Percentiles rank a stretch among this genome's conserved stretches.
phyloP scores from a whole-genome alignment of 208 protist species.

The Novymonas esmeraldas region DNA sequence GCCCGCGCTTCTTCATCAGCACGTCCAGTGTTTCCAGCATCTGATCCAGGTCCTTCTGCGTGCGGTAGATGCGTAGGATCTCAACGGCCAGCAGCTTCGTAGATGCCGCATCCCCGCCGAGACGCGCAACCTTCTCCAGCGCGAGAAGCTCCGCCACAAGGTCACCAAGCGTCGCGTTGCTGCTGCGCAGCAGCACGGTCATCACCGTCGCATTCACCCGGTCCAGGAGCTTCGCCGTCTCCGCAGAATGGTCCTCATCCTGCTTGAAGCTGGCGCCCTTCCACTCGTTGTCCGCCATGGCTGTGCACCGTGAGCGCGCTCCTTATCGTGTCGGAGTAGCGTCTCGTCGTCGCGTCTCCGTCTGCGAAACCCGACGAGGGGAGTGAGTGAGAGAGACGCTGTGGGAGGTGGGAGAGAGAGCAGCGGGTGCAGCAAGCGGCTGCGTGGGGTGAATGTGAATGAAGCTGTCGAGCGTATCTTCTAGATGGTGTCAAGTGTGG shows the following conservation, averaged over 20 bases:
- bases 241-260: constrained; percentile 81
- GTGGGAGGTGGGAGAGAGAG: too few species aligned
- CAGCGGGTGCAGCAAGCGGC: too few species aligned
- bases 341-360: too few species aligned
- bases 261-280: constrained; percentile 90
- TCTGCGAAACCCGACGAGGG: too few species aligned
- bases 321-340: too few species aligned
- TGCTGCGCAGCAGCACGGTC: constrained; percentile 70
- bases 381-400: too few species aligned
- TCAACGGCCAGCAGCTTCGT: constrained; percentile 86
- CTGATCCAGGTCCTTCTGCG: constrained; percentile 71
- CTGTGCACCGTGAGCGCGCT: too few species aligned
- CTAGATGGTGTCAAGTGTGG: constrained; percentile 80
- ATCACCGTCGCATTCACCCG: constrained; percentile 78
- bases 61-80: constrained; percentile 88
- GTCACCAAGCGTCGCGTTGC: constrained; percentile 61
- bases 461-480: too few species aligned
- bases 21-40: constrained; percentile 88
- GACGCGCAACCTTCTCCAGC: constrained; percentile 91
- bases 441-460: too few species aligned
- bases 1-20: constrained; percentile 94
- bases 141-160: constrained; percentile 86
- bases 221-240: constrained; percentile 64
- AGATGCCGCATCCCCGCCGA: constrained; percentile 77
- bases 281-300: constrained; percentile 82